phyloP scores from a whole-genome alignment of 148 eudicot genomes.

The Rhododendron ovatum region DNA sequence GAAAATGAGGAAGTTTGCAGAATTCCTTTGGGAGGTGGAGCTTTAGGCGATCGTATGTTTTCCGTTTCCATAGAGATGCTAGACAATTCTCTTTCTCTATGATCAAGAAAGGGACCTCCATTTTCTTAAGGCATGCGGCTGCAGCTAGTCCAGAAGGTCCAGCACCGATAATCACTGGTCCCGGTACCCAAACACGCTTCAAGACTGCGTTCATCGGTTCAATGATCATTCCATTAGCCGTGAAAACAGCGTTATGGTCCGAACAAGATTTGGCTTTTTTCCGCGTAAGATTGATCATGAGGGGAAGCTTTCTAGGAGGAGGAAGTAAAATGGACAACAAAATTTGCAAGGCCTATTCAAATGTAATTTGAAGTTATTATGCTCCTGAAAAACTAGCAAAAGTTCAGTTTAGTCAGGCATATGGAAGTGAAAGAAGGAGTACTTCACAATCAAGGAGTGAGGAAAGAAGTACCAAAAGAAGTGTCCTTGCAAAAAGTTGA shows the following conservation, averaged over 20 bases:
- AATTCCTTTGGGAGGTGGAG: slow-evolving; percentile 22
- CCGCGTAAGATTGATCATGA: neutral
- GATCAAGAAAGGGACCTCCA: slow-evolving; percentile 19
- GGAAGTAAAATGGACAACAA: neutral
- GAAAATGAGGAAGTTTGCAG: slow-evolving; percentile 20
- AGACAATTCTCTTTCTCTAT: slow-evolving; percentile 18
- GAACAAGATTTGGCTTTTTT: neutral
- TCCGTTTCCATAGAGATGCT: slow-evolving; percentile 24
- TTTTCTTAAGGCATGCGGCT: slow-evolving; percentile 22
- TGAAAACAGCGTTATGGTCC: neutral
- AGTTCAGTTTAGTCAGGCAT: neutral
- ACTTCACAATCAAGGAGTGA: neutral
- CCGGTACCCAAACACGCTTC: slow-evolving; percentile 10
- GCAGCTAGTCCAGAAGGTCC: slow-evolving; percentile 28
- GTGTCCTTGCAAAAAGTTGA: neutral
- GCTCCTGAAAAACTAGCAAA: neutral
- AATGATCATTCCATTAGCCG: neutral
- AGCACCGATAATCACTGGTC: slow-evolving; percentile 24
- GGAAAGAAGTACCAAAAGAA: neutral
- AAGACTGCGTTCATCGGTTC: neutral
- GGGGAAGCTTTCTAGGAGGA: neutral
- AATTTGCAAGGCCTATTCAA: too few relatives aligned
- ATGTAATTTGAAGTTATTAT: neutral
- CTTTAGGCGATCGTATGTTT: slow-evolving; percentile 21
- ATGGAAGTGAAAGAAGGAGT: neutral